Evolutionary conservation across 371 early-diverging fungal genomes (phyloP), one percentile per base, ranked within the genome.

Genomic region (Mucor indicus): DNA sequence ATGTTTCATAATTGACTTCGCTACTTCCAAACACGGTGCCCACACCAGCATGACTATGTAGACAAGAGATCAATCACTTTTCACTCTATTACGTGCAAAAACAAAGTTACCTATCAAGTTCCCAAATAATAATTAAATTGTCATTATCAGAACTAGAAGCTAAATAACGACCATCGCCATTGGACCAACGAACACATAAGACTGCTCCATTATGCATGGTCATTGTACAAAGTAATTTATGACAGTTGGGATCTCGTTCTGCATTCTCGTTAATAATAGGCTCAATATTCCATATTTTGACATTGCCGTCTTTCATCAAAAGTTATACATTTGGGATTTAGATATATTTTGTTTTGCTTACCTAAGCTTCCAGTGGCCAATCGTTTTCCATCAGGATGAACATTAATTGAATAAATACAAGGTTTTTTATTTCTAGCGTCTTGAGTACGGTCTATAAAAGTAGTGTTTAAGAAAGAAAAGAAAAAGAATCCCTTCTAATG

Each of bases 81-180:
- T 15, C 9, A 40, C 4, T 22, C n/a, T 40, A 7, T 24, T 40
- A 24, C 24, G 22, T 22, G 4, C 11, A 8, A 23, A 8, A 23
- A 7, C 27, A 6, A 1, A 1, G 50, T 42, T 74, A 83, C 85
- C 63, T 64, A 52, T 92, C 88, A 38, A 79, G 63, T 61, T 87
- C 85, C 96, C 96, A 98, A n/a, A 98, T 85, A 39, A 96, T 79
- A 38, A 96, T 83, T 7, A 92, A 81, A 64, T 84, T 86, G 42
- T 86, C 89, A 40, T 65, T 76, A 64, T 98, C 98, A 0, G 95
- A 88, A 17, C 93, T 91, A 2, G 91, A 86, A 5, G 96, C 98
- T 27, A 98, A 67, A 57, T 85, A 87, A 27, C 63, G 73, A 0
- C 94, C 94, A 13, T 78, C 76, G 16, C 57, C 69, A 31, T 77